phyloP scores from a whole-genome alignment of 2,329 filamentous ascomycete genomes.

The Colletotrichum godetiae region DNA sequence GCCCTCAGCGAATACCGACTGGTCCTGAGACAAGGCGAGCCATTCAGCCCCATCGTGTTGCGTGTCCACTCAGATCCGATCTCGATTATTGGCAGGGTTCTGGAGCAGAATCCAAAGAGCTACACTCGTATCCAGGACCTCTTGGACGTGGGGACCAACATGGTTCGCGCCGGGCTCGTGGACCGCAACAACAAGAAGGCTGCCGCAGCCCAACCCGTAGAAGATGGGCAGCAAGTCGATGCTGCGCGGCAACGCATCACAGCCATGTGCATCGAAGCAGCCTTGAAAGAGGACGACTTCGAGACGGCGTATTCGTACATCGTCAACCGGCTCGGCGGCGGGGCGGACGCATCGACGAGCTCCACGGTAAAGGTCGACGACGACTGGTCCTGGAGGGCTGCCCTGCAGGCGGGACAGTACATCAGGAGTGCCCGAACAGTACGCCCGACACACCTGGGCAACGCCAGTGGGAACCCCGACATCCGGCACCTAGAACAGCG shows the following conservation, averaged over 20 bases:
- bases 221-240: constrained; percentile 41
- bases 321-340: constrained; percentile 71
- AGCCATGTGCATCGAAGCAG: constrained; percentile 84
- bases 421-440: constrained; percentile 65
- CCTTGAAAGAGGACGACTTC: constrained; percentile 81
- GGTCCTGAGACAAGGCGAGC: constrained; percentile 82
- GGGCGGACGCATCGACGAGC: constrained; percentile 39
- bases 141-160: constrained; percentile 73
- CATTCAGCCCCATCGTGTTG: constrained; percentile 81
- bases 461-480: constrained; percentile 67
- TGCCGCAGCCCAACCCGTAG: constrained; percentile 35
- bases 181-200: constrained; percentile 43
- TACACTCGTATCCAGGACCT: constrained; percentile 83
- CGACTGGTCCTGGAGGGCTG: constrained; percentile 82
- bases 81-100: constrained; percentile 76
- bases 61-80: constrained; percentile 82
- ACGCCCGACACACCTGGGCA: constrained; percentile 69
- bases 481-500: constrained; percentile 83
- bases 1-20: constrained; percentile 80
- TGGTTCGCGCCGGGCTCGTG: constrained; percentile 71
- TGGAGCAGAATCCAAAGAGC: constrained; percentile 79
- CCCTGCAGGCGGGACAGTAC: constrained; percentile 82
- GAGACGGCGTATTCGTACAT: constrained; percentile 90
- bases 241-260: constrained; percentile 74
- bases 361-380: constrained; percentile 53